Conservation (phyloP, 768 basidiomycete species). For the Mrakia gelida region DNA sequence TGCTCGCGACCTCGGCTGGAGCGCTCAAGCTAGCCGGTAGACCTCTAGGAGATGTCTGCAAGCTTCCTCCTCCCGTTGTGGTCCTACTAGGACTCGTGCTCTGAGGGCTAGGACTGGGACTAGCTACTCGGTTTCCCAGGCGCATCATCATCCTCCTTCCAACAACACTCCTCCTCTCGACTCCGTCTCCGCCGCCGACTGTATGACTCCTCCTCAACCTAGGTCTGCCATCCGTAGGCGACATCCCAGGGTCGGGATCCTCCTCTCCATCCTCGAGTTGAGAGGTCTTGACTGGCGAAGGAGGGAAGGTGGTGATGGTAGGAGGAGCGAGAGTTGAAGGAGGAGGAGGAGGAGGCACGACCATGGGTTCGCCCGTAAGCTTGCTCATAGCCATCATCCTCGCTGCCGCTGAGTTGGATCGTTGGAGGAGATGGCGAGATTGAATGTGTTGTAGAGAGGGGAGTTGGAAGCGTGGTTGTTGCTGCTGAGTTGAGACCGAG, state of each 20-base stretch:
- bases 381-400: conserved; percentile 76
- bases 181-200: conserved; percentile 36
- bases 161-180: conserved; percentile 44
- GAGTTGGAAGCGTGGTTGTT: conserved; percentile 38
- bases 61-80: conserved; percentile 37
- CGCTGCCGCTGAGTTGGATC: conserved; percentile 85
- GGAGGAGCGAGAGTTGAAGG: conserved; percentile 23
- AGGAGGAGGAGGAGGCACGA: conserved; percentile 49
- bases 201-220: conserved; percentile 43
- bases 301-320: conserved; percentile 26
- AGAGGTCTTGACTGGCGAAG: conserved; percentile 38
- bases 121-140: conserved; percentile 40
- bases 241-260: neutral
- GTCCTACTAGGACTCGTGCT: conserved; percentile 35
- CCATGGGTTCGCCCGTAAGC: conserved; percentile 62
- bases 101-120: conserved; percentile 30
- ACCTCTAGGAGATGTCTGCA: conserved; percentile 19
- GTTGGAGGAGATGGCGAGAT: conserved; percentile 58
- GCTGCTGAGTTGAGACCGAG: conserved; percentile 11
- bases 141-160: conserved; percentile 45
- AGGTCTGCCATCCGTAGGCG: conserved; percentile 33
- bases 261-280: conserved; percentile 37
- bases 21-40: neutral
- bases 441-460: conserved; percentile 71
- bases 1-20: neutral